phyloP scores from a whole-genome alignment of 108 stramenopile genomes.

The Mediolabrus comicus region DNA sequence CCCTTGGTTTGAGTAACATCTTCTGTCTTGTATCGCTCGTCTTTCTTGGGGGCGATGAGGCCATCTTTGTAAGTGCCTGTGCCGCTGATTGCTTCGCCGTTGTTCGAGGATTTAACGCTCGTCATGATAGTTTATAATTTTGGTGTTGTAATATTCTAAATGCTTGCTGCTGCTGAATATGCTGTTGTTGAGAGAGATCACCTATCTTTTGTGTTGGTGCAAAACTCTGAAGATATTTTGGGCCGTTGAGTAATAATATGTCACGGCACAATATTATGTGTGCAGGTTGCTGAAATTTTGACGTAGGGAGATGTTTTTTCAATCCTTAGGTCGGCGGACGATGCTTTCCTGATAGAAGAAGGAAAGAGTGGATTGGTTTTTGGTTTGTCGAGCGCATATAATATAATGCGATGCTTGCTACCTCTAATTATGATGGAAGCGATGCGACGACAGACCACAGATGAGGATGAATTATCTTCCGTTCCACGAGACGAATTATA shows the following conservation, averaged over 20 bases:
- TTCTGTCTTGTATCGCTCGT: constrained; percentile 91
- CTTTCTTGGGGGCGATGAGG: constrained; percentile 77
- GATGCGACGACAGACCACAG: background rate
- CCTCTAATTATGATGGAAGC: background rate
- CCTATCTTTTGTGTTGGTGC: background rate
- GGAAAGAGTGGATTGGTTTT: background rate
- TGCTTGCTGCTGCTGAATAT: background rate
- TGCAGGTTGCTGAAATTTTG: background rate
- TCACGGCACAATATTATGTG: background rate
- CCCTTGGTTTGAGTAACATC: constrained; percentile 97
- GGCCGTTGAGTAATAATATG: background rate
- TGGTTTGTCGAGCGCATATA: background rate
- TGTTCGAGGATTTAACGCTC: constrained; percentile 22
- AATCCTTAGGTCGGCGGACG: background rate
- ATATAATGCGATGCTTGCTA: background rate
- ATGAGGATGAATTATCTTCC: background rate
- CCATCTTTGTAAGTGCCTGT: constrained; percentile 85
- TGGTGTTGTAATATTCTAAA: background rate
- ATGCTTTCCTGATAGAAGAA: background rate
- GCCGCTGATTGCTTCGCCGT: constrained; percentile 50
- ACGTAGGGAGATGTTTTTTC: background rate
- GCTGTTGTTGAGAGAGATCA: background rate
- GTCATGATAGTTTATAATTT: constrained; percentile 22
- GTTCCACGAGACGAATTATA: background rate
- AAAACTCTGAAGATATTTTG: background rate